Conservation (phyloP, 345 rosid genomes). For the Nasturtium officinale region DNA sequence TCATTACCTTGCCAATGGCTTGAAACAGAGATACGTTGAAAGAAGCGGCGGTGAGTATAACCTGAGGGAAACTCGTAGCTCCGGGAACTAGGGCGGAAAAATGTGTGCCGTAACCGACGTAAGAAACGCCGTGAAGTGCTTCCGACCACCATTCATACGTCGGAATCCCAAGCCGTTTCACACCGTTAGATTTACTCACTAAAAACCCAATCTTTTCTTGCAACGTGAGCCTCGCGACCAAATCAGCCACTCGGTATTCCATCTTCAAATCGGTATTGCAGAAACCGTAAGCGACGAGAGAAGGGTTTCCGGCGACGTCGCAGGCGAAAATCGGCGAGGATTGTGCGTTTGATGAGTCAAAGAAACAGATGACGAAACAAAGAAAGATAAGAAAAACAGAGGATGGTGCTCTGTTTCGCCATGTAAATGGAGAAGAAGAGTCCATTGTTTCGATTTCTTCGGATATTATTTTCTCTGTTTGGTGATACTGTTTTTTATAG, state of each 20-base stretch:
- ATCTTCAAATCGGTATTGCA: constrained; percentile 53
- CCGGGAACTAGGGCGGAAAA: constrained; percentile 71
- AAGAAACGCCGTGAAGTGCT: constrained; percentile 93
- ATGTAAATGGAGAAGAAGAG: constrained; percentile 38
- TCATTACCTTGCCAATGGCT: constrained; percentile 83
- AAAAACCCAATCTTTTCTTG: constrained; percentile 72
- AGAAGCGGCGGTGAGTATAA: constrained; percentile 89
- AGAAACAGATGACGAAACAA: constrained; percentile 5
- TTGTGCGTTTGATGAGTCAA: constrained; percentile 40
- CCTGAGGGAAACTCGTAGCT: constrained; percentile 95
- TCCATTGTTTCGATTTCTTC: constrained; percentile 33
- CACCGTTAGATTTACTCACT: constrained; percentile 57
- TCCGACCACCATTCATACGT: constrained; percentile 96
- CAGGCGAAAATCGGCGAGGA: constrained; percentile 74
- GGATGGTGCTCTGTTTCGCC: constrained; percentile 38
- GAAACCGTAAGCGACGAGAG: constrained; percentile 56
- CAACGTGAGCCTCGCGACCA: constrained; percentile 71
- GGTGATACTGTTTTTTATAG: constrained; percentile 32
- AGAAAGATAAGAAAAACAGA: constrained; percentile 46
- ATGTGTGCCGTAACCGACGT: constrained; percentile 72
- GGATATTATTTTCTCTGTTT: constrained; percentile 1
- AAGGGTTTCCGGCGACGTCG: constrained; percentile 54
- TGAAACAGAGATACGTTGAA: constrained; percentile 78
- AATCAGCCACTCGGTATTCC: constrained; percentile 66
- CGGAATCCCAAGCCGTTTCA: constrained; percentile 78